phyloP scores from a whole-genome alignment of 2,329 filamentous ascomycete species.

The Helotiales sp. region DNA sequence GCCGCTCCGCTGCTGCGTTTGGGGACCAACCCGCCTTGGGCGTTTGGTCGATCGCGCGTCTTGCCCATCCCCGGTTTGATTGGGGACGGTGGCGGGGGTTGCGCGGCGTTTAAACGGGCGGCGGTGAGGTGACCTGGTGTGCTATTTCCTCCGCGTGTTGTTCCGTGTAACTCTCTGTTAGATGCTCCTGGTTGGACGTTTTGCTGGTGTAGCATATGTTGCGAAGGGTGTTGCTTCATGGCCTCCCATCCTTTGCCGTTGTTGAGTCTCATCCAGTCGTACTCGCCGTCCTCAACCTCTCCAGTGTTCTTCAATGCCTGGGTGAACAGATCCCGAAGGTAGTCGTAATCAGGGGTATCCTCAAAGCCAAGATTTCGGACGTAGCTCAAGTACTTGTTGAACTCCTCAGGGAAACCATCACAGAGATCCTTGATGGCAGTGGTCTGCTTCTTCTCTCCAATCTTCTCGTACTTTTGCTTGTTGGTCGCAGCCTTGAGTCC shows the following conservation, averaged over 20 bases:
- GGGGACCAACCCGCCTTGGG: slow-evolving; percentile 71
- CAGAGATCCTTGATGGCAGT: slow-evolving; percentile 96
- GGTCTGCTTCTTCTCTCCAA: slow-evolving; percentile 99
- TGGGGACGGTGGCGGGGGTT: slow-evolving; percentile 86
- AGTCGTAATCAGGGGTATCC: slow-evolving; percentile 98
- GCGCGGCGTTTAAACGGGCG: slow-evolving; percentile 92
- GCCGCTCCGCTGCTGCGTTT: slow-evolving; percentile 76
- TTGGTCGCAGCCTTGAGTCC: slow-evolving; percentile 75
- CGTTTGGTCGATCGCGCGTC: slow-evolving; percentile 76
- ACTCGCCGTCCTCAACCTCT: slow-evolving; percentile 96
- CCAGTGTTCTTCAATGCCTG: slow-evolving; percentile 93
- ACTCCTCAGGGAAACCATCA: slow-evolving; percentile 94
- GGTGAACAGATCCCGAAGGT: slow-evolving; percentile 94
- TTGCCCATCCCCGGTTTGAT: slow-evolving; percentile 78
- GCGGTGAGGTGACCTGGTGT: slow-evolving; percentile 67
- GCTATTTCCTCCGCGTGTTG: slow-evolving; percentile 67
- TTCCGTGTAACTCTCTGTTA: slow-evolving; percentile 81
- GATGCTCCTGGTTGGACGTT: slow-evolving; percentile 81
- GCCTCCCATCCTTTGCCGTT: slow-evolving; percentile 89
- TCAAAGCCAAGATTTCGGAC: slow-evolving; percentile 98
- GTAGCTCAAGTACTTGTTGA: slow-evolving; percentile 96
- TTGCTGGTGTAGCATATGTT: slow-evolving; percentile 77
- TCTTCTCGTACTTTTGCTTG: slow-evolving; percentile 99
- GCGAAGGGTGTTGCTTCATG: slow-evolving; percentile 70
- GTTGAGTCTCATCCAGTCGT: slow-evolving; percentile 99